phyloP scores from a whole-genome alignment of 768 basidiomycete genomes.

The Rhodocollybia butyracea region DNA sequence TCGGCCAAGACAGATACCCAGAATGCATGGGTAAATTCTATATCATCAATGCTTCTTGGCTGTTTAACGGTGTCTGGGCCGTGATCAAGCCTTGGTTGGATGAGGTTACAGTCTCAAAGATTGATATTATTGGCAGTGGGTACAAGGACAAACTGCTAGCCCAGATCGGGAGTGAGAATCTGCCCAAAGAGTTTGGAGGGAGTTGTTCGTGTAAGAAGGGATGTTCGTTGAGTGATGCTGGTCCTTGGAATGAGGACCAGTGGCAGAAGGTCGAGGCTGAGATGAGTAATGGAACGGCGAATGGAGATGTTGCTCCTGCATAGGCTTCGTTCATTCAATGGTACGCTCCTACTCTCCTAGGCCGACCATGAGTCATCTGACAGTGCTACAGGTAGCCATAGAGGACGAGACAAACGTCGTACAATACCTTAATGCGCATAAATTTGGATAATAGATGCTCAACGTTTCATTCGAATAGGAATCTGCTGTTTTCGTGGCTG shows the following conservation, averaged over 20 bases:
- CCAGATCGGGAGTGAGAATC: slow-evolving; percentile 81
- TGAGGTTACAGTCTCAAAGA: slow-evolving; percentile 92
- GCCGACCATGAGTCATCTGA: no score
- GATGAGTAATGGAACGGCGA: slow-evolving; percentile 1
- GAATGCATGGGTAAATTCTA: slow-evolving; percentile 98
- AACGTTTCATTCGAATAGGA: no score
- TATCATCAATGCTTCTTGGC: slow-evolving; percentile 96
- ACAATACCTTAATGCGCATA: not conserved
- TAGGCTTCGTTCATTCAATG: not conserved
- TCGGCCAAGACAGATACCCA: slow-evolving; percentile 91
- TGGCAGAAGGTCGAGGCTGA: slow-evolving; percentile 6
- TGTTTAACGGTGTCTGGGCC: slow-evolving; percentile 85
- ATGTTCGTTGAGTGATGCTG: slow-evolving; percentile 85
- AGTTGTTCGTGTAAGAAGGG: slow-evolving; percentile 72
- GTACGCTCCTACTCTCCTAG: not conserved
- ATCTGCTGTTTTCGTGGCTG: no score
- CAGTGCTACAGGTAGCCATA: no score
- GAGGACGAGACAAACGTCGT: not conserved
- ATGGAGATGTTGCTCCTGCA: not conserved
- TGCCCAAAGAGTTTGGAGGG: slow-evolving; percentile 87
- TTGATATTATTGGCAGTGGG: slow-evolving; percentile 76
- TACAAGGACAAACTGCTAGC: slow-evolving; percentile 74
- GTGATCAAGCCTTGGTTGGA: slow-evolving; percentile 94
- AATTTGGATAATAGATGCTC: no score
- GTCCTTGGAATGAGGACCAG: slow-evolving; percentile 72